phyloP scores from a whole-genome alignment of 78 protist genomes.

The Dictyostelium intermedium region DNA sequence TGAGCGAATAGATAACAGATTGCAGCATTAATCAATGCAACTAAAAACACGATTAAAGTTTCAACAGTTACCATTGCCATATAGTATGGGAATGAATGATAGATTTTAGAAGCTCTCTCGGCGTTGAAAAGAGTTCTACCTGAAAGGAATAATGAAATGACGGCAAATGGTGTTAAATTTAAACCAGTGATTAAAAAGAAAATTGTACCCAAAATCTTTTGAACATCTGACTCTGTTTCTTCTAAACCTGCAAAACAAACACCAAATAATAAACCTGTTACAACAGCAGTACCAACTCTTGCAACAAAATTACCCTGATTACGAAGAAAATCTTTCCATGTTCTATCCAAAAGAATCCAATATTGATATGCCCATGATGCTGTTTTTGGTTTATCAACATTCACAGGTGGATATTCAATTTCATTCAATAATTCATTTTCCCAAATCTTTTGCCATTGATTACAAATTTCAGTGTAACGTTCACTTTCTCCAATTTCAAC shows the following conservation, averaged over 20 bases:
- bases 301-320: conserved; percentile 34
- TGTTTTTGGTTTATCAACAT: neutral
- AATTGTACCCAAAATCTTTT: conserved; percentile 31
- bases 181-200: conserved; percentile 34
- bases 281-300: neutral
- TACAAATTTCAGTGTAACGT: conserved; percentile 11
- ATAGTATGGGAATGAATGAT: conserved; percentile 54
- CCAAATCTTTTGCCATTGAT: neutral
- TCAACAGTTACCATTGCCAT: conserved; percentile 11
- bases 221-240: neutral
- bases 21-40: neutral
- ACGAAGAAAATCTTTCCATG: conserved; percentile 18
- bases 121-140: conserved; percentile 48
- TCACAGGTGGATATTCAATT: neutral
- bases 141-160: conserved; percentile 33
- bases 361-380: neutral
- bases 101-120: conserved; percentile 55
- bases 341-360: neutral
- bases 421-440: neutral
- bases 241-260: conserved; percentile 46
- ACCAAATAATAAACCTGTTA: conserved; percentile 45
- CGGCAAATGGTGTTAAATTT: conserved; percentile 29
- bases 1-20: conserved; percentile 9
- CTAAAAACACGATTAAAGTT: neutral
- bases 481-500: conserved; percentile 30